Percentiles rank a stretch among this genome's conserved stretches.
phyloP scores from a whole-genome alignment of 2,329 filamentous ascomycete species.

The Eutypa lata region DNA sequence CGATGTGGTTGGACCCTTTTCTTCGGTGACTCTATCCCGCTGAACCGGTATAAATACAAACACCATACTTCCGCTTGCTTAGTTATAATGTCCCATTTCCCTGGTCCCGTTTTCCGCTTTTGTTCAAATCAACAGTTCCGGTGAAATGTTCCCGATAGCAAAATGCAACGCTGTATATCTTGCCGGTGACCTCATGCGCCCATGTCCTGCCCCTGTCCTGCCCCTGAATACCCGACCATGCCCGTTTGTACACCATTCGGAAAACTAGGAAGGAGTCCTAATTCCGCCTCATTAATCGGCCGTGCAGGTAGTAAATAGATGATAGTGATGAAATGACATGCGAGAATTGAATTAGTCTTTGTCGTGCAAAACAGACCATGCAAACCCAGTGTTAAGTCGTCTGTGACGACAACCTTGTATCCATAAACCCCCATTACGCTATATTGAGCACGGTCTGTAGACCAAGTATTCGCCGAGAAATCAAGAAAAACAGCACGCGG shows the following conservation, averaged over 20 bases:
- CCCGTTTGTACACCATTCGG: background rate
- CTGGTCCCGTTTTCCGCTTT: slow-evolving; percentile 1
- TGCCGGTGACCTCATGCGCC: background rate
- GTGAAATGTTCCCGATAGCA: background rate
- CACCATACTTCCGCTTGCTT: too few species aligned
- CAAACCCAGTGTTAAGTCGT: slow-evolving; percentile 14
- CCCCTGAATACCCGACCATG: background rate
- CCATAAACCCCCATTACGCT: background rate
- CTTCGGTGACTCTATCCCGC: too few species aligned
- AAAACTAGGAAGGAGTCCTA: background rate
- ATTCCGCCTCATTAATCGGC: slow-evolving; percentile 2
- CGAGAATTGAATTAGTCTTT: slow-evolving; percentile 9
- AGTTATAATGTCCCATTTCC: slow-evolving; percentile 1
- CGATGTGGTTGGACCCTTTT: too few species aligned
- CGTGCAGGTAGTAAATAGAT: slow-evolving; percentile 8
- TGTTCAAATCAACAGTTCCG: background rate
- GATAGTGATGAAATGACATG: slow-evolving; percentile 11
- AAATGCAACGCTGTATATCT: background rate
- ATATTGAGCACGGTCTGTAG: background rate
- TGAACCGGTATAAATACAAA: too few species aligned
- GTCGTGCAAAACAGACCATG: slow-evolving; percentile 11
- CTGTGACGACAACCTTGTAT: background rate
- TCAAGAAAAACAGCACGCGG: background rate
- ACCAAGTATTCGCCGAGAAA: background rate
- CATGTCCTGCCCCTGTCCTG: background rate